Percentiles rank a stretch among this genome's conserved stretches.
Conservation (phyloP, 371 early-diverging fungal species). For the Saksenaea vasiformis region DNA sequence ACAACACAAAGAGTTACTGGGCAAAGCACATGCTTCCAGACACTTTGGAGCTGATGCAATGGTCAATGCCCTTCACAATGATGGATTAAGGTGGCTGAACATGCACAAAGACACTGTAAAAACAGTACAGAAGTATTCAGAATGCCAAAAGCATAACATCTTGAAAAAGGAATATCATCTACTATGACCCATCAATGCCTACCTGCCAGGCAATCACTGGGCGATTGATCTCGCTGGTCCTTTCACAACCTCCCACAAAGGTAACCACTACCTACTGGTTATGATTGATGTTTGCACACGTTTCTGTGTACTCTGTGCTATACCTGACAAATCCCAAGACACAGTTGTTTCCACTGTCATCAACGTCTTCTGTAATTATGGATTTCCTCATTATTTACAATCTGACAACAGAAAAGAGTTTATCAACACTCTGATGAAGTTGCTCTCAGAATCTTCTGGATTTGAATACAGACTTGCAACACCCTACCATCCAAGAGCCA, state of each 20-base stretch:
- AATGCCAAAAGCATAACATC: constrained; percentile 18
- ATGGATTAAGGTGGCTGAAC: constrained; percentile 18
- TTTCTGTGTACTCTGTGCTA: constrained; percentile 17
- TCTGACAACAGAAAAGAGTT: constrained; percentile 32
- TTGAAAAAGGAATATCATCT: constrained; percentile 20
- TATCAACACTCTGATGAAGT: constrained; percentile 9
- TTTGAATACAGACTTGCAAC: constrained; percentile 21
- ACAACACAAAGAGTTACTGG: constrained; percentile 11
- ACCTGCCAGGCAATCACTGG: constrained; percentile 23
- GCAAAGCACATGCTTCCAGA: constrained; percentile 13
- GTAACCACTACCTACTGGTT: constrained; percentile 18
- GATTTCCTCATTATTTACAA: constrained; percentile 25
- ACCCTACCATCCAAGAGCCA: constrained; percentile 25
- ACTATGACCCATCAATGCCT: constrained; percentile 15
- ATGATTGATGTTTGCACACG: constrained; percentile 25
- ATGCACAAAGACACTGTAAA: constrained; percentile 21
- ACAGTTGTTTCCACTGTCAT: constrained; percentile 13
- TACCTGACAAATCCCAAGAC: constrained; percentile 16
- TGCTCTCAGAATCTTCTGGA: neutral
- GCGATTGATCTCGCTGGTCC: constrained; percentile 30
- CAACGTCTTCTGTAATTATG: constrained; percentile 18
- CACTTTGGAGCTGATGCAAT: constrained; percentile 23
- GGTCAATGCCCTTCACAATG: constrained; percentile 6
- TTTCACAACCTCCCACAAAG: constrained; percentile 8
- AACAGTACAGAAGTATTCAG: constrained; percentile 7